A percentile compares a stretch with the other conserved stretches of the same genome.
These are phyloP conservation scores for Leccinum colubrinum DNA, from an alignment of 1,284 basidiomycete species.

Conservation along the genomic window DNA sequence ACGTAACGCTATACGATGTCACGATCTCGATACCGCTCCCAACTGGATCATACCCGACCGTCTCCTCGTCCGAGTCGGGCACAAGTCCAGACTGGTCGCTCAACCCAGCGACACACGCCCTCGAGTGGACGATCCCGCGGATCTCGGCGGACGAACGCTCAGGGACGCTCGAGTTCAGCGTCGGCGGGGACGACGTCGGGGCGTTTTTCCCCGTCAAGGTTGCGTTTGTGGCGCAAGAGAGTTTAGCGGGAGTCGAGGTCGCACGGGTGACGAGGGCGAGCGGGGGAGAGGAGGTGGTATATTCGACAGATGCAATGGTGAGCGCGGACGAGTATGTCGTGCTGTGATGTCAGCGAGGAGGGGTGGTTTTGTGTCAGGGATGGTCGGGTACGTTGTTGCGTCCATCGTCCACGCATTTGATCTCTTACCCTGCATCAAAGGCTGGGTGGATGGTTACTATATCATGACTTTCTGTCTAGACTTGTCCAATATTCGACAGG, in stretches of 20 bases:
- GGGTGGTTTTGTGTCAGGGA: not conserved
- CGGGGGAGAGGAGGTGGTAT: too few relatives aligned
- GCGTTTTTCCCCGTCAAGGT: conserved; percentile 67
- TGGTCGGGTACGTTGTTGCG: too few relatives aligned
- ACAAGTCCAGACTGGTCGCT: conserved; percentile 75
- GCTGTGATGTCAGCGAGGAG: conserved; percentile 31
- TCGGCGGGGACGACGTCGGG: conserved; percentile 80
- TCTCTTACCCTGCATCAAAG: not conserved
- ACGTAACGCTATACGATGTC: conserved; percentile 75
- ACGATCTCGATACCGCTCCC: conserved; percentile 78
- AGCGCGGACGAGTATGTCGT: conserved; percentile 28
- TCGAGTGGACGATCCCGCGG: conserved; percentile 31
- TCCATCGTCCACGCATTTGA: not conserved
- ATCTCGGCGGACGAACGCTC: too few relatives aligned
- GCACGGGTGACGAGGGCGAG: too few relatives aligned
- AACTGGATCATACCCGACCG: conserved; percentile 81
- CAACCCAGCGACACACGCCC: conserved; percentile 73
- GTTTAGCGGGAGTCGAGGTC: too few relatives aligned
- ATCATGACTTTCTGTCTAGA: too few relatives aligned
- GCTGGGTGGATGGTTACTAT: too few relatives aligned
- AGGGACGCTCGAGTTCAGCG: conserved; percentile 64
- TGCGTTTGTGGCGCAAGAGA: too few relatives aligned
- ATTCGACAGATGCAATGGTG: too few relatives aligned
- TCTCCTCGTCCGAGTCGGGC: conserved; percentile 55
- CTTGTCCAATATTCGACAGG: too few relatives aligned